Conservation (phyloP, 306 rosid genomes). For the Medicago arabica region DNA sequence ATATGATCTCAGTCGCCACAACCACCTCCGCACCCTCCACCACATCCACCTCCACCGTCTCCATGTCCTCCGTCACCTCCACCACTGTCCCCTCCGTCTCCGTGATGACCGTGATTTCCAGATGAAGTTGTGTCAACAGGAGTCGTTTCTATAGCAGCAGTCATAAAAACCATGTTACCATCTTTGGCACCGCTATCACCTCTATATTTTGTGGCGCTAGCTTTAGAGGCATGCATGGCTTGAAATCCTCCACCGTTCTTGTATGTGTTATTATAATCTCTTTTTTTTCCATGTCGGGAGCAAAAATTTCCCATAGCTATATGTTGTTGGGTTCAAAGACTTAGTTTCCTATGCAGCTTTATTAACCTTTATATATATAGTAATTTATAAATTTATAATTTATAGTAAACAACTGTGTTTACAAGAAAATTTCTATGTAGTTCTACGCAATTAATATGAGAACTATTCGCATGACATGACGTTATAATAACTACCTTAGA, state of each 20-base stretch:
- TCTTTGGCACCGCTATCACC: background rate
- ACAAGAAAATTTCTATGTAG: no score
- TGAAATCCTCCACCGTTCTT: background rate
- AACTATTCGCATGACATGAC: no score
- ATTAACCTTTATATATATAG: background rate
- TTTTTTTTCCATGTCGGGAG: background rate
- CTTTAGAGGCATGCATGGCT: background rate
- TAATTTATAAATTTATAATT: no score
- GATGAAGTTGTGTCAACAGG: background rate
- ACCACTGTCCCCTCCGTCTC: background rate
- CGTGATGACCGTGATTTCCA: background rate
- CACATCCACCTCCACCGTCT: background rate
- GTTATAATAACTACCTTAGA: no score
- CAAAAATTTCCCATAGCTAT: slow-evolving; percentile 12
- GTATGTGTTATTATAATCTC: background rate
- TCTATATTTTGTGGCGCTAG: background rate
- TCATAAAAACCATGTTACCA: slow-evolving; percentile 9
- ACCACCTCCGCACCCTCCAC: background rate
- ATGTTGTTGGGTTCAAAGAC: background rate
- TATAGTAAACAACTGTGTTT: background rate
- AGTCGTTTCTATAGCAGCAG: background rate
- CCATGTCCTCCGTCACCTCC: background rate
- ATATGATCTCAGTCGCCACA: background rate
- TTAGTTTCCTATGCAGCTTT: no score
- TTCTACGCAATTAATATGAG: no score